These are phyloP conservation scores for Sclerospora graminicola DNA, from an alignment of 352 stramenopile species.

Conservation along the genomic window DNA sequence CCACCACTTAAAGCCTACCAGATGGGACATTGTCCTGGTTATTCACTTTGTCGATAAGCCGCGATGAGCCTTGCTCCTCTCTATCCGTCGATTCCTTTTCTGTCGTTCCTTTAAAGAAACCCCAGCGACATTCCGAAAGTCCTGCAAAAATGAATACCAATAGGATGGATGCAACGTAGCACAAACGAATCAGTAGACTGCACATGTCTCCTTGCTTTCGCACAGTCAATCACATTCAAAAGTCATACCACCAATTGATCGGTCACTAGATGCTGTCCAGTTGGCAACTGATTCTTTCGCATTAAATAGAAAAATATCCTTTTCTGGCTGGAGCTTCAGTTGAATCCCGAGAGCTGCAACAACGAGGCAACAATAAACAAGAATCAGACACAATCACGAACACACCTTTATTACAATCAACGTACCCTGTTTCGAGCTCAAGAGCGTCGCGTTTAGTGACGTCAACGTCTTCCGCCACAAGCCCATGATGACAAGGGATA, in stretches of 20 bases:
- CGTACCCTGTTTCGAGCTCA: conserved; percentile 79
- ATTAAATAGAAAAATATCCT: conserved; percentile 69
- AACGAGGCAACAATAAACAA: conserved; percentile 3
- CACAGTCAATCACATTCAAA: not conserved
- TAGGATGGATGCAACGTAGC: not conserved
- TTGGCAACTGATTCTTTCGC: conserved; percentile 33
- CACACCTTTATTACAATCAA: not conserved
- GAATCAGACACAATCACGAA: not conserved
- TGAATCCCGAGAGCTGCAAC: conserved; percentile 55
- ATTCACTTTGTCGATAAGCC: conserved; percentile 33
- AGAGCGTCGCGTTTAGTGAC: conserved; percentile 63
- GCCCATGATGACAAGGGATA: conserved; percentile 36
- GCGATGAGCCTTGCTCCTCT: conserved; percentile 13
- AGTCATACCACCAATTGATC: conserved; percentile 60
- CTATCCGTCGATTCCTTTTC: conserved; percentile 6
- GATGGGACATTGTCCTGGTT: conserved; percentile 41
- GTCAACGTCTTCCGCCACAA: conserved; percentile 58
- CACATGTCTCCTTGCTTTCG: too few relatives aligned
- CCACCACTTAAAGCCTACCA: conserved; percentile 11
- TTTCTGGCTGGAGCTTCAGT: conserved; percentile 64
- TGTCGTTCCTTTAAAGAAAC: conserved; percentile 31
- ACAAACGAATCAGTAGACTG: too few relatives aligned
- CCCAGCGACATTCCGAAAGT: conserved; percentile 60
- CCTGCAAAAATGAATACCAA: conserved; percentile 15
- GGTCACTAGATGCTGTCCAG: conserved; percentile 69